phyloP scores from a whole-genome alignment of 768 basidiomycete species.

The Dacryopinax spathularia region DNA sequence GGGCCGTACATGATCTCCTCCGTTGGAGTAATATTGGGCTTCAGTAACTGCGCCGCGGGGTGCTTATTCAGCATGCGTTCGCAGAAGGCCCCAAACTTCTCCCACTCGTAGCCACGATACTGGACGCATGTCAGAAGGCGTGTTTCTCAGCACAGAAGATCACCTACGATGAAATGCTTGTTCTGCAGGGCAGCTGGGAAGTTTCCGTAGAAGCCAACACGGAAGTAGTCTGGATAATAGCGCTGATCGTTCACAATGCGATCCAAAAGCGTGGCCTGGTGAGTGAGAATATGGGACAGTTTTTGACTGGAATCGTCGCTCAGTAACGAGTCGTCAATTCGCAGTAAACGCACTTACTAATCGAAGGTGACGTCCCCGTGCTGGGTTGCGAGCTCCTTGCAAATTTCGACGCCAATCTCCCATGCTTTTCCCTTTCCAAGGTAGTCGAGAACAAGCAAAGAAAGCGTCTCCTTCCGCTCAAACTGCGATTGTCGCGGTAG shows the following conservation, averaged over 20 bases:
- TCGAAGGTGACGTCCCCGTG: slow-evolving; percentile 84
- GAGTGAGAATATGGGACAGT: slow-evolving; percentile 69
- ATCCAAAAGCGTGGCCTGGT: slow-evolving; percentile 76
- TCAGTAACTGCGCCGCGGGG: slow-evolving; percentile 67
- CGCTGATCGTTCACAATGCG: slow-evolving; percentile 72
- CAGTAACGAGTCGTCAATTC: slow-evolving; percentile 7
- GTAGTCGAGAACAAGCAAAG: slow-evolving; percentile 83
- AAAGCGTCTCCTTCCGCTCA: slow-evolving; percentile 84
- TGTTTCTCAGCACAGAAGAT: not conserved
- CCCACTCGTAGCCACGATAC: slow-evolving; percentile 94
- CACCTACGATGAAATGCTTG: slow-evolving; percentile 77
- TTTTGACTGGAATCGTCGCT: slow-evolving; percentile 38
- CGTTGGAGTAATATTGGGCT: slow-evolving; percentile 56
- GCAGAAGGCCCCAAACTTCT: slow-evolving; percentile 78
- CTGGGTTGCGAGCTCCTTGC: slow-evolving; percentile 78
- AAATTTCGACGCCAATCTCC: slow-evolving; percentile 85
- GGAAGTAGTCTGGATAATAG: slow-evolving; percentile 85
- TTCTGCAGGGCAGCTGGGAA: slow-evolving; percentile 73
- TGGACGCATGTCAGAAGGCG: slow-evolving; percentile 23
- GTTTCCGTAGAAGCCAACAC: slow-evolving; percentile 84
- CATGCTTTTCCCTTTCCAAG: slow-evolving; percentile 97
- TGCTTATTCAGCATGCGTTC: slow-evolving; percentile 87
- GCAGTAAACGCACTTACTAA: slow-evolving; percentile 40
- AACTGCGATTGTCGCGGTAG: slow-evolving; percentile 89
- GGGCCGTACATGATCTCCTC: slow-evolving; percentile 65